A percentile compares a stretch with the other conserved stretches of the same genome.
These are phyloP conservation scores for Sphaerosporella brunnea DNA, from an alignment of 495 filamentous ascomycete genomes.

Conservation along the genomic window DNA sequence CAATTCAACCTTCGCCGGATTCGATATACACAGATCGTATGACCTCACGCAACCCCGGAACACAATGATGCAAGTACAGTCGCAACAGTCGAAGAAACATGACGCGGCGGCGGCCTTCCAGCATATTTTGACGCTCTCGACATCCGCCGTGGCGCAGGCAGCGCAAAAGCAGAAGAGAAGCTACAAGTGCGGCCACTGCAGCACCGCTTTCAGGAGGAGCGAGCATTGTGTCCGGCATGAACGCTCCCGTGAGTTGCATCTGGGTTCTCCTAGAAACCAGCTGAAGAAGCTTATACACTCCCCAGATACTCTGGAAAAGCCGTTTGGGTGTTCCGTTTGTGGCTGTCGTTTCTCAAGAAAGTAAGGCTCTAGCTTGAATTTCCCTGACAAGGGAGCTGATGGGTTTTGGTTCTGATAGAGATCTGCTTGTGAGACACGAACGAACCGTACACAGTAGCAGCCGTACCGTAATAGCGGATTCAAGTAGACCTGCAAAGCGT, in stretches of 20 bases:
- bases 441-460: constrained; percentile 5
- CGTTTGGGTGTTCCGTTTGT: constrained; percentile 5
- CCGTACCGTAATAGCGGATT: neutral
- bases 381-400: neutral
- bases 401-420: neutral
- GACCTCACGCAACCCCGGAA: no score
- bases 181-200: constrained; percentile 8
- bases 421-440: constrained; percentile 7
- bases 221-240: constrained; percentile 9
- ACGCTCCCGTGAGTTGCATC: constrained; percentile 5
- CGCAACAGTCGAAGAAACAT: neutral
- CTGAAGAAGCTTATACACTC: neutral
- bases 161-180: constrained; percentile 5
- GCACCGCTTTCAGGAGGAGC: constrained; percentile 3
- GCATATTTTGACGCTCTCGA: constrained; percentile 4
- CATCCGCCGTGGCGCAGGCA: neutral
- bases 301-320: constrained; percentile 7
- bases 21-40: no score
- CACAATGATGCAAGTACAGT: no score
- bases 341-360: constrained; percentile 8
- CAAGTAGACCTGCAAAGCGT: constrained; percentile 1
- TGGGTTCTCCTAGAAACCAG: neutral
- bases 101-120: constrained; percentile 5
- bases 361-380: neutral
- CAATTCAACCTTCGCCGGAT: no score